Conservation (phyloP, 257 asterid species). For the Solanum chiquidenum region DNA sequence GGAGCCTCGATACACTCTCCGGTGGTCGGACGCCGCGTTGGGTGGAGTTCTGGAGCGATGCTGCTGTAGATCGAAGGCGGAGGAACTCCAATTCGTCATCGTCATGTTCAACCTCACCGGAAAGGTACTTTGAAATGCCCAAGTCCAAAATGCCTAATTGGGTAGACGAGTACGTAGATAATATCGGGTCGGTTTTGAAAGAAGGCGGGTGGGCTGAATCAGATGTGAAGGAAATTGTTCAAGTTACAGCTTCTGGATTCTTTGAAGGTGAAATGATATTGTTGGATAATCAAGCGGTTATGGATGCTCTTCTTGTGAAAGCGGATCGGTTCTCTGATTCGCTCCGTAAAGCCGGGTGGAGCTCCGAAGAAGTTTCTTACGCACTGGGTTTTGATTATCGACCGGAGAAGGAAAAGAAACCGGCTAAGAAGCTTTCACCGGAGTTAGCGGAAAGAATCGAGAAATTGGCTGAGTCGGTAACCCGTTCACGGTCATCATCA, state of each 20-base stretch:
- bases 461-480: slow-evolving; percentile 78
- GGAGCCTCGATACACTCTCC: slow-evolving; percentile 38
- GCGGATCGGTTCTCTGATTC: slow-evolving; percentile 87
- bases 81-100: slow-evolving; percentile 67
- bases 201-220: slow-evolving; percentile 93
- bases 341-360: slow-evolving; percentile 88
- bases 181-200: slow-evolving; percentile 73
- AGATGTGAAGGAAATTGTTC: slow-evolving; percentile 71
- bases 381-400: slow-evolving; percentile 80
- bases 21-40: slow-evolving; percentile 64
- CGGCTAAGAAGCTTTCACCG: slow-evolving; percentile 57
- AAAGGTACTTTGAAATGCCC: slow-evolving; percentile 52
- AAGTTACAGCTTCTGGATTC: slow-evolving; percentile 80
- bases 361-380: slow-evolving; percentile 90
- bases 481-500: slow-evolving; percentile 36
- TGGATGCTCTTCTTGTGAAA: slow-evolving; percentile 76
- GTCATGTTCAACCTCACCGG: slow-evolving; percentile 73
- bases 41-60: slow-evolving; percentile 99
- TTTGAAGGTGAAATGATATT: slow-evolving; percentile 79
- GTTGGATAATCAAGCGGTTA: slow-evolving; percentile 67
- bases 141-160: slow-evolving; percentile 69
- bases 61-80: slow-evolving; percentile 72
- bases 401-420: slow-evolving; percentile 56
- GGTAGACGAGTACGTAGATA: slow-evolving; percentile 67
- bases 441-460: slow-evolving; percentile 61